Evolutionary conservation across 805 yeast species (phyloP).

Genomic region (Wickerhamomyces bisporus): DNA sequence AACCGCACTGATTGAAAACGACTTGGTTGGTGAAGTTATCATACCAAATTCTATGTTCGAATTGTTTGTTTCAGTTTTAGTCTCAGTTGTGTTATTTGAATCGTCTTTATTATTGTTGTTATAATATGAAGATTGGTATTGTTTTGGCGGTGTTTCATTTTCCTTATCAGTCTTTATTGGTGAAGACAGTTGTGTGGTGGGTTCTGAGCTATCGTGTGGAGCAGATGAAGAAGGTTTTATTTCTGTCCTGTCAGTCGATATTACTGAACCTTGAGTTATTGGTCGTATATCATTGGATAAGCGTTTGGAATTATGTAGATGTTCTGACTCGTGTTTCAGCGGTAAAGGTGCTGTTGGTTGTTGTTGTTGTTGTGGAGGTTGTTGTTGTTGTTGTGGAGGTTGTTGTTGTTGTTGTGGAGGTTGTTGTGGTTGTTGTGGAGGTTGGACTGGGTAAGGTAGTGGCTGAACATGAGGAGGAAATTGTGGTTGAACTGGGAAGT

Average conservation of each 20-base stretch:
- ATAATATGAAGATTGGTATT: constrained; percentile 5
- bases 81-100: constrained; percentile 9
- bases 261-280: constrained; percentile 11
- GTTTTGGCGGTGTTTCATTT: constrained; percentile 11
- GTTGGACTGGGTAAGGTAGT: constrained; percentile 4
- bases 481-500: not conserved
- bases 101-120: constrained; percentile 6
- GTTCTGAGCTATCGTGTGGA: constrained; percentile 1
- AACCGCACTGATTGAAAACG: constrained; percentile 43
- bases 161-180: constrained; percentile 8
- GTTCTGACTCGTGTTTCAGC: constrained; percentile 1
- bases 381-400: constrained; percentile 6
- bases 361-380: constrained; percentile 3
- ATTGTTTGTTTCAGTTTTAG: constrained; percentile 9
- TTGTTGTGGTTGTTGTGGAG: constrained; percentile 1
- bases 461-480: constrained; percentile 3
- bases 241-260: constrained; percentile 18
- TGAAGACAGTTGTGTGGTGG: constrained; percentile 13
- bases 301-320: not conserved
- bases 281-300: constrained; percentile 11
- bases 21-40: constrained; percentile 33
- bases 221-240: constrained; percentile 11
- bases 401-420: too few relatives aligned
- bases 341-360: constrained; percentile 2
- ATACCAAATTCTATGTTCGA: constrained; percentile 20